phyloP scores from a whole-genome alignment of 2,329 filamentous ascomycete genomes.

The Colletotrichum eremochloae region DNA sequence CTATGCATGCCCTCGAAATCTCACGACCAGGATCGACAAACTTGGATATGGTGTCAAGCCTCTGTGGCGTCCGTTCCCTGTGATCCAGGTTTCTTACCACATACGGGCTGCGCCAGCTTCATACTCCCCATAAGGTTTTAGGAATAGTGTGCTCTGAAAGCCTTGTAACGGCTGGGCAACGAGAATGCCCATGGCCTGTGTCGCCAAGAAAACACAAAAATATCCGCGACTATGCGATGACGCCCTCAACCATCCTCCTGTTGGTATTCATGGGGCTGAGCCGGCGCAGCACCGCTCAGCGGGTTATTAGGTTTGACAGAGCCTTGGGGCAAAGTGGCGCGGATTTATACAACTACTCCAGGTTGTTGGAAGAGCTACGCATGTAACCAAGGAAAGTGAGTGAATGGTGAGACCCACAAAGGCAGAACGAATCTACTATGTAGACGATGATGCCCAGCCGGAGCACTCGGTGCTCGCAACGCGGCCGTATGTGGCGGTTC shows the following conservation, averaged over 20 bases:
- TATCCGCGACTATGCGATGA: slow-evolving; percentile 3
- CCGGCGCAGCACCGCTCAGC: slow-evolving; percentile 29
- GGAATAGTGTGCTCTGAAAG: not conserved
- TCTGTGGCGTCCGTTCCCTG: not conserved
- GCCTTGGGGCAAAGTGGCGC: slow-evolving; percentile 5
- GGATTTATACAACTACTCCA: not conserved
- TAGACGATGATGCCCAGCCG: slow-evolving; percentile 21
- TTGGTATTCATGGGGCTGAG: slow-evolving; percentile 26
- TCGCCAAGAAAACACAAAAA: slow-evolving; percentile 5
- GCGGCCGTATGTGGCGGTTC: slow-evolving; percentile 9
- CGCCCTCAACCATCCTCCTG: not conserved
- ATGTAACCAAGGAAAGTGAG: slow-evolving; percentile 1
- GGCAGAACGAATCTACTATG: not conserved
- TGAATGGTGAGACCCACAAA: slow-evolving; percentile 29
- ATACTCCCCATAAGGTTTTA: not conserved
- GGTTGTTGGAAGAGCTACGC: not conserved
- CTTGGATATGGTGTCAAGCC: not conserved
- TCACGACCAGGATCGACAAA: not conserved
- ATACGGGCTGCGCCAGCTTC: not conserved
- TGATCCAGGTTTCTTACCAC: not conserved
- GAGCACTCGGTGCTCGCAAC: slow-evolving; percentile 33
- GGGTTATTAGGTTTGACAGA: slow-evolving; percentile 10
- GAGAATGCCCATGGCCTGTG: not conserved
- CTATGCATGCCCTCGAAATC: slow-evolving; percentile 1
- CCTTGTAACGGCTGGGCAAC: not conserved